A percentile compares a stretch with the other conserved stretches of the same genome.
phyloP scores from a whole-genome alignment of 192 early-diverging fungal species.

The Rhizophagus prolifer region DNA sequence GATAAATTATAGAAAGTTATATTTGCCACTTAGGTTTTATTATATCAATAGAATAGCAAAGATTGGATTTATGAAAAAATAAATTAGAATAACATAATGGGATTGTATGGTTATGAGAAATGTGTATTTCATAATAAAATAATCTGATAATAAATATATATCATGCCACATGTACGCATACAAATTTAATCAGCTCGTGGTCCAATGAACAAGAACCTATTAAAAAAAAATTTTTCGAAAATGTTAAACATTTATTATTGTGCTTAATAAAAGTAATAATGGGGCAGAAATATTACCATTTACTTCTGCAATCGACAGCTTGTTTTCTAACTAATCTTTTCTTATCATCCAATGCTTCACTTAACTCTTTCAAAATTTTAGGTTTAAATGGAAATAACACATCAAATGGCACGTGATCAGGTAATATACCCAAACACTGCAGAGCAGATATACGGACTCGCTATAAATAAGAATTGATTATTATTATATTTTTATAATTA shows the following conservation, averaged over 20 bases:
- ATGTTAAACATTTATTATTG: background rate
- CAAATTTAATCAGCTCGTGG: background rate
- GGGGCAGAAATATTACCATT: slow-evolving; percentile 59
- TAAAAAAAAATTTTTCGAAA: background rate
- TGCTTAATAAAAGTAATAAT: background rate
- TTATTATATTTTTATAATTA: no score
- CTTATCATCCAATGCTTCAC: slow-evolving; percentile 74
- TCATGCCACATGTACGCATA: no score
- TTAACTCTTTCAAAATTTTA: slow-evolving; percentile 64
- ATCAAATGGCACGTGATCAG: slow-evolving; percentile 60
- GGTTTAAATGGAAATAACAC: slow-evolving; percentile 61
- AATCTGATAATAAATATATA: no score
- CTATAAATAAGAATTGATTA: slow-evolving; percentile 27
- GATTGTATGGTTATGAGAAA: no score
- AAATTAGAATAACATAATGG: no score
- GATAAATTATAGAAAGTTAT: no score
- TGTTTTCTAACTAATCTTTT: slow-evolving; percentile 86
- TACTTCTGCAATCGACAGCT: slow-evolving; percentile 82
- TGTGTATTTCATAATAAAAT: no score
- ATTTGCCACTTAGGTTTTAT: no score
- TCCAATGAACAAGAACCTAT: slow-evolving; percentile 23
- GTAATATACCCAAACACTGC: slow-evolving; percentile 64
- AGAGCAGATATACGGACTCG: slow-evolving; percentile 73
- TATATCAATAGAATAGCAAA: no score
- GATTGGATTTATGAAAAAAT: no score